Conservation (phyloP, 108 stramenopile species). For the Tribonema minus region DNA sequence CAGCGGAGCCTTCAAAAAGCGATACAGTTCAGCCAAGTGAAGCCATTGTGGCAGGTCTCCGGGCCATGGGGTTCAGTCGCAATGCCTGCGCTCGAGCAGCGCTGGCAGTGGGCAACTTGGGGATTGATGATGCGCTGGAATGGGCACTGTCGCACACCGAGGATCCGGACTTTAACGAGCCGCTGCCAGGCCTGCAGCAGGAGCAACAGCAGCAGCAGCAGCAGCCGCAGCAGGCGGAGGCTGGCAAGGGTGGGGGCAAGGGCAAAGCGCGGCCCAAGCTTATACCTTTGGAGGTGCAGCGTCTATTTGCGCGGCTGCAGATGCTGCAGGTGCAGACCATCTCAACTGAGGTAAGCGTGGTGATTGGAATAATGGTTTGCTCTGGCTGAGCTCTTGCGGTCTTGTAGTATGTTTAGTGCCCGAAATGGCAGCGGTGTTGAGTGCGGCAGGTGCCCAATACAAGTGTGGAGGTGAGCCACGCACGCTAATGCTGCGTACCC, state of each 20-base stretch:
- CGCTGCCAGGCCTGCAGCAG: slow-evolving; percentile 15
- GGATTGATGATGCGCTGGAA: slow-evolving; percentile 28
- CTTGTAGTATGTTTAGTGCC: no score
- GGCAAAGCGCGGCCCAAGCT: slow-evolving; percentile 28
- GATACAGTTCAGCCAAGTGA: not conserved
- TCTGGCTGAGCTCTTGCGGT: no score
- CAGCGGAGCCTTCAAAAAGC: no score
- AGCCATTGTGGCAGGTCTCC: no score
- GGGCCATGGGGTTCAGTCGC: no score
- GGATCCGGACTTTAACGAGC: slow-evolving; percentile 17
- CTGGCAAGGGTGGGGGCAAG: not conserved
- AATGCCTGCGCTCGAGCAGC: slow-evolving; percentile 35
- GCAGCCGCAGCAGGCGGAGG: not conserved
- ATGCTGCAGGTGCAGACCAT: slow-evolving; percentile 12
- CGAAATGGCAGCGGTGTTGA: no score
- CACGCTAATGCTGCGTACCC: no score
- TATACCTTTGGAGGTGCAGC: slow-evolving; percentile 50
- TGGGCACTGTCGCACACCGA: slow-evolving; percentile 44
- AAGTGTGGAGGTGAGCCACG: no score
- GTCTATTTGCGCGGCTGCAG: slow-evolving; percentile 43
- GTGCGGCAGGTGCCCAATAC: no score
- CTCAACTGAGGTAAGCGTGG: slow-evolving; percentile 3
- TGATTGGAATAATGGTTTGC: no score
- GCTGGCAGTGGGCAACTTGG: slow-evolving; percentile 27
- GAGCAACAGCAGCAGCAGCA: not conserved